Evolutionary conservation across 129 eudicot species (phyloP), one percentile per base, ranked within the genome.

Genomic region (Flaveria sonorensis): DNA sequence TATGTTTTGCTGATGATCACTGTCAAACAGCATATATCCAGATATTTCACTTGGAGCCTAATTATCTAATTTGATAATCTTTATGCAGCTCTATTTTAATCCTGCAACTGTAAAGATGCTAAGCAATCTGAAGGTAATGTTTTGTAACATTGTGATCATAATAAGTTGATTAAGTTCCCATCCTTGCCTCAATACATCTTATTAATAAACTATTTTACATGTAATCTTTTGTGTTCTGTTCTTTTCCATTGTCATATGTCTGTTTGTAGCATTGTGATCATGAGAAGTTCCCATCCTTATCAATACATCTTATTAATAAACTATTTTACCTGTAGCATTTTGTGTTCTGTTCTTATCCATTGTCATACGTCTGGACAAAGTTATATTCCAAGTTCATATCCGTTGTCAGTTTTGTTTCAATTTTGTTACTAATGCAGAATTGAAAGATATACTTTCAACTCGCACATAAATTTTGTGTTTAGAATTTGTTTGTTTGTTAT

Each of bases 51-150:
- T 46, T 45, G 76, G 40, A 53, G 62, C 56, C 56, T 70, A 4
- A 4, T 72, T 21, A 72, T 50, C 45, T 72, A 40, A 61, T 16
- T 9, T 71, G 43, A 0, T 39, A 53, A 43, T 18, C 75, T 71
- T 53, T 75, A 42, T 83, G 86, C 96, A 95, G 99, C 88, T 95
- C 21, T 95, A 95, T 81, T 95, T 95, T 77, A 92, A 89, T 82
- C 99, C 99, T 57, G 97, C 99, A 39, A 95, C 99, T 15, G 99
- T 95, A 79, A 95, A 95, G 92, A 95, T 95, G 99, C 85, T 95
- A 79, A 95, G 99, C 88, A 95, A 95, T 84, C 81, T 95, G 73
- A 95, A 95, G 97, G 99, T 95, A 82, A 28, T 13, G 81, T 42
- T 56, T 53, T 72, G 72, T 68, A 26, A 18, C 72, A 60, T 80